Percentiles rank a stretch among this genome's conserved stretches.
Evolutionary conservation across 1,284 basidiomycete genomes (phyloP).

Genomic region (Moesziomyces antarcticus): DNA sequence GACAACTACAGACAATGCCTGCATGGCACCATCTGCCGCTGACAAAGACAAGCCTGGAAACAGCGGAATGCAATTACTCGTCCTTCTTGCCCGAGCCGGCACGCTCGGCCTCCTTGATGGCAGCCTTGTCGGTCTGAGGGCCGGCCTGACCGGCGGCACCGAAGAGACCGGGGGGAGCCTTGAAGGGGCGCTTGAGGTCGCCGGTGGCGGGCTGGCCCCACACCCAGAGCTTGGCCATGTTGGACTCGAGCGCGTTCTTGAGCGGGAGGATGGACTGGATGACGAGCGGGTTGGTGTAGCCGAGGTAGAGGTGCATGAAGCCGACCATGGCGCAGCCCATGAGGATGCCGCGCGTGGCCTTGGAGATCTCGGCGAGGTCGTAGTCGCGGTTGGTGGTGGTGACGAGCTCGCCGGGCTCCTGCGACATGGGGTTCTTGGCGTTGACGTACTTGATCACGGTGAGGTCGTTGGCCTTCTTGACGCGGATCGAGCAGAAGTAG

Average conservation of each 20-base stretch:
- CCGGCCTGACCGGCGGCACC: slow-evolving; percentile 67
- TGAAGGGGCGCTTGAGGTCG: slow-evolving; percentile 91
- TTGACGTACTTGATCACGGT: slow-evolving; percentile 89
- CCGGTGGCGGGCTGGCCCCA: slow-evolving; percentile 75
- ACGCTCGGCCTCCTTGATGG: slow-evolving; percentile 88
- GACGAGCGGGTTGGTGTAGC: slow-evolving; percentile 67
- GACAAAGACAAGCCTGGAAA: no score
- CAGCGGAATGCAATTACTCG: slow-evolving; percentile 70
- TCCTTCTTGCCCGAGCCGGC: slow-evolving; percentile 78
- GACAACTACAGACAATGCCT: no score
- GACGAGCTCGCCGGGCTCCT: slow-evolving; percentile 81
- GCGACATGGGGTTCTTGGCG: slow-evolving; percentile 70
- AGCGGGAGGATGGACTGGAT: slow-evolving; percentile 67
- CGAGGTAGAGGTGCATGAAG: slow-evolving; percentile 67
- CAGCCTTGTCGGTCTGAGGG: slow-evolving; percentile 82
- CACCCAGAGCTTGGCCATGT: slow-evolving; percentile 67
- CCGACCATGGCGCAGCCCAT: slow-evolving; percentile 68
- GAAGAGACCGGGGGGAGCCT: slow-evolving; percentile 78
- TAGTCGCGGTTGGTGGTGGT: slow-evolving; percentile 95
- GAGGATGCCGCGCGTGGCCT: slow-evolving; percentile 75
- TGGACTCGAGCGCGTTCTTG: slow-evolving; percentile 67
- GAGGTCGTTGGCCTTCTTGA: slow-evolving; percentile 93
- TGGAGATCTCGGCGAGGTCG: slow-evolving; percentile 85
- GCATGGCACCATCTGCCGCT: no score
- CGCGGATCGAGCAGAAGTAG: slow-evolving; percentile 75